These are phyloP conservation scores for Boletus eberwhitei DNA, from an alignment of 768 basidiomycete genomes.

Conservation along the genomic window DNA sequence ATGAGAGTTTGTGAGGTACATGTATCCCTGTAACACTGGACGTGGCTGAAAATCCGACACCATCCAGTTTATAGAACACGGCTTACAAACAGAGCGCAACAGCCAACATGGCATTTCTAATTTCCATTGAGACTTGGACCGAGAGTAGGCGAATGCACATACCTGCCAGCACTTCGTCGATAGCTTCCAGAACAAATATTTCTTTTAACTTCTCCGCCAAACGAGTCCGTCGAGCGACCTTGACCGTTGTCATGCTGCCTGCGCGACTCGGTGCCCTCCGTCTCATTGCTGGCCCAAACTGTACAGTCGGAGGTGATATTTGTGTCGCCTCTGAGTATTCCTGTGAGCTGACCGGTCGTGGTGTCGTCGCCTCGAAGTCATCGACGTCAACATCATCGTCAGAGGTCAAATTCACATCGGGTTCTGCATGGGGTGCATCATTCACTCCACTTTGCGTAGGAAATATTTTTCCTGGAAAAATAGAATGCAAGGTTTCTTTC, in stretches of 20 bases:
- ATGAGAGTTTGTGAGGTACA: conserved; percentile 92
- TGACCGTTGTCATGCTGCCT: conserved; percentile 73
- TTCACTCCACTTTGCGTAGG: conserved; percentile 26
- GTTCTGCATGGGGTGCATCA: conserved; percentile 31
- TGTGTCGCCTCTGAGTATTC: conserved; percentile 6
- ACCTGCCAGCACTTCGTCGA: conserved; percentile 86
- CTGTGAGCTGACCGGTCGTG: conserved; percentile 33
- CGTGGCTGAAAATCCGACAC: conserved; percentile 1
- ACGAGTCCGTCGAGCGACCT: conserved; percentile 59
- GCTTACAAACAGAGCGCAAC: conserved; percentile 83
- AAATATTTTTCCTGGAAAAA: conserved; percentile 6
- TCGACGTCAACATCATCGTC: conserved; percentile 55
- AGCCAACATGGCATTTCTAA: conserved; percentile 94
- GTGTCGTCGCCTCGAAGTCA: conserved; percentile 56
- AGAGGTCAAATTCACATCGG: conserved; percentile 33
- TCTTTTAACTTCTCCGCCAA: conserved; percentile 88
- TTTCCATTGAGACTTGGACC: conserved; percentile 3
- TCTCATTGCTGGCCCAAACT: conserved; percentile 20
- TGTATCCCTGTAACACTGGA: conserved; percentile 91
- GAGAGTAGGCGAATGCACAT: conserved; percentile 21
- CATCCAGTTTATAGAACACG: neutral
- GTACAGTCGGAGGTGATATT: conserved; percentile 5
- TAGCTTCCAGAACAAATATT: conserved; percentile 77
- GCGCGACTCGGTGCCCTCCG: conserved; percentile 36
- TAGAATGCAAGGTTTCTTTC: conserved; percentile 25